Percentiles rank a stretch among this genome's conserved stretches.
These are phyloP conservation scores for Hebeloma cylindrosporum DNA, from an alignment of 768 basidiomycete genomes.

Conservation along the genomic window DNA sequence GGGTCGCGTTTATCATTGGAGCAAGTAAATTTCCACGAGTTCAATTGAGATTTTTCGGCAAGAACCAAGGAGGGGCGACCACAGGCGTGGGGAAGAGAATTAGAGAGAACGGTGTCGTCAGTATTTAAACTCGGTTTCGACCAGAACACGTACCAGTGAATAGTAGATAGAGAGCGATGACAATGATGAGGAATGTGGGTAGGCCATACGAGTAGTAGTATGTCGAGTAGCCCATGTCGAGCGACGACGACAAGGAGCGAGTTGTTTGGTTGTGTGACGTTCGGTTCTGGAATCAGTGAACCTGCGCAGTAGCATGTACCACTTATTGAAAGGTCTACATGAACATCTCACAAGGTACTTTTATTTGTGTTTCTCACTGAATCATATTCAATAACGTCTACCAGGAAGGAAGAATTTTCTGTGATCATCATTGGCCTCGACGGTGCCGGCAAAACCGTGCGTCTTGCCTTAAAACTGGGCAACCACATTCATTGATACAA, in stretches of 20 bases:
- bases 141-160: slow-evolving; percentile 69
- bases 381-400: background rate
- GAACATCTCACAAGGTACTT: slow-evolving; percentile 81
- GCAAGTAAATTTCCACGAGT: no score
- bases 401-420: slow-evolving; percentile 86
- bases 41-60: no score
- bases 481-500: slow-evolving; percentile 13
- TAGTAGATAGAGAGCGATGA: slow-evolving; percentile 83
- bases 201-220: slow-evolving; percentile 69
- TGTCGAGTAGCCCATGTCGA: slow-evolving; percentile 46
- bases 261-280: slow-evolving; percentile 24
- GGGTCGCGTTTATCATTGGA: background rate
- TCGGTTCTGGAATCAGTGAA: no score
- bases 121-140: background rate
- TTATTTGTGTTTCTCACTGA: background rate
- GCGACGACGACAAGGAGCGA: slow-evolving; percentile 12
- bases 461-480: slow-evolving; percentile 14
- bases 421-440: slow-evolving; percentile 94
- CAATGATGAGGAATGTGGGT: slow-evolving; percentile 57
- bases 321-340: slow-evolving; percentile 89
- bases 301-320: slow-evolving; percentile 80
- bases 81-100: background rate
- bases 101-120: slow-evolving; percentile 2
- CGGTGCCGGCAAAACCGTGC: slow-evolving; percentile 88
- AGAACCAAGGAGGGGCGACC: no score